Evolutionary conservation across 257 asterid species (phyloP).

Genomic region (Misopates orontium): DNA sequence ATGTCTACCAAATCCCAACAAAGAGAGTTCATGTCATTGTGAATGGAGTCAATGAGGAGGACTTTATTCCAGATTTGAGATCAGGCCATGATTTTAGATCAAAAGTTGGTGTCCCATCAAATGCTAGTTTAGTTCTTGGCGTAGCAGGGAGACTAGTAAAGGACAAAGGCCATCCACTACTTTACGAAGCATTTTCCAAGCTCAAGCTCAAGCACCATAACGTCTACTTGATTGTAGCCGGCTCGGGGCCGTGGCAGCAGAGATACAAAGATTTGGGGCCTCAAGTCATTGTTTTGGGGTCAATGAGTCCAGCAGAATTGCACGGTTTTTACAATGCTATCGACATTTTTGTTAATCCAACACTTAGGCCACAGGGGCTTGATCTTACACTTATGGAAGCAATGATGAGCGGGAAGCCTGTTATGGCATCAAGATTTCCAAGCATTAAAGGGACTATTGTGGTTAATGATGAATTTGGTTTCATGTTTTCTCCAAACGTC

Average conservation of each 20-base stretch:
- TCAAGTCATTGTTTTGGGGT: slow-evolving; percentile 67
- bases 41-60: slow-evolving; percentile 80
- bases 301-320: slow-evolving; percentile 62
- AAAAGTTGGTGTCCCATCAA: slow-evolving; percentile 65
- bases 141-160: slow-evolving; percentile 87
- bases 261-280: slow-evolving; percentile 70
- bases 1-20: slow-evolving; percentile 77
- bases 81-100: slow-evolving; percentile 50
- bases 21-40: slow-evolving; percentile 77
- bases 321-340: slow-evolving; percentile 71
- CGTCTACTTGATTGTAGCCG: slow-evolving; percentile 80
- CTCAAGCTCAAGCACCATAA: slow-evolving; percentile 44
- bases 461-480: slow-evolving; percentile 74
- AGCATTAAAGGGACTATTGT: slow-evolving; percentile 84
- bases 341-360: slow-evolving; percentile 81
- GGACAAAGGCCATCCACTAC: slow-evolving; percentile 89
- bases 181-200: slow-evolving; percentile 69
- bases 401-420: slow-evolving; percentile 90
- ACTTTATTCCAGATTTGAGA: slow-evolving; percentile 46
- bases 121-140: slow-evolving; percentile 76
- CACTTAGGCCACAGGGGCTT: slow-evolving; percentile 95
- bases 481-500: slow-evolving; percentile 80
- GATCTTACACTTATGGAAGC: slow-evolving; percentile 93
- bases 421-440: slow-evolving; percentile 91
- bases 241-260: slow-evolving; percentile 85